These are phyloP conservation scores for Comarum palustre DNA, from an alignment of 306 rosid species.

Conservation along the genomic window DNA sequence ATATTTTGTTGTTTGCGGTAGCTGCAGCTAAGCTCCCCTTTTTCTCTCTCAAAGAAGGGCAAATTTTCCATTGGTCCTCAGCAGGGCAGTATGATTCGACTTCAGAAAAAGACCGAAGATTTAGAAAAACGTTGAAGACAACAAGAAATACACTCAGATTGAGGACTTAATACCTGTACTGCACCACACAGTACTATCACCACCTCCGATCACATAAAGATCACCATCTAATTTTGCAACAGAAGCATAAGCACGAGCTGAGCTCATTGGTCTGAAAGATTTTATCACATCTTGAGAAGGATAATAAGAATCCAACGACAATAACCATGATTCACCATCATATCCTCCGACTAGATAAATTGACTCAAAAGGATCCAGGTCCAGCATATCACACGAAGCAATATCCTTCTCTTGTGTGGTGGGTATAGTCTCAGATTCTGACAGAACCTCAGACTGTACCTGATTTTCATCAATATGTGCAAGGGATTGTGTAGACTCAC, in stretches of 20 bases:
- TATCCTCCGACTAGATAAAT: conserved; percentile 69
- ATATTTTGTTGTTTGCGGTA: conserved; percentile 39
- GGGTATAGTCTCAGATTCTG: conserved; percentile 35
- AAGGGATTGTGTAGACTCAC: conserved; percentile 29
- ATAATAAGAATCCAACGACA: conserved; percentile 50
- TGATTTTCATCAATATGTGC: conserved; percentile 26
- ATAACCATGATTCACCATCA: conserved; percentile 53
- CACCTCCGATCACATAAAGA: conserved; percentile 48
- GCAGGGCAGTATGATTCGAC: conserved; percentile 66
- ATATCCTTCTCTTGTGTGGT: conserved; percentile 19
- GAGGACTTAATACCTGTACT: conserved; percentile 41
- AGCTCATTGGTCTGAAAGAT: conserved; percentile 39
- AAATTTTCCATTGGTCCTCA: conserved; percentile 51
- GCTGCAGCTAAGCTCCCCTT: conserved; percentile 71
- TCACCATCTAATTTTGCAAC: conserved; percentile 43
- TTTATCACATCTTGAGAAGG: conserved; percentile 48
- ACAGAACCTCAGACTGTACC: conserved; percentile 44
- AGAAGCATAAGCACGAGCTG: conserved; percentile 43
- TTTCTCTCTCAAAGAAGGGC: conserved; percentile 60
- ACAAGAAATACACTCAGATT: conserved; percentile 15
- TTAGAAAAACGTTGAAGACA: conserved; percentile 17
- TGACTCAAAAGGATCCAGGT: conserved; percentile 54
- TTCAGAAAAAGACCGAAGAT: conserved; percentile 31
- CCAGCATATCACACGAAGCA: conserved; percentile 28
- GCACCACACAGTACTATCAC: conserved; percentile 44